Conservation (phyloP, 306 rosid genomes). For the Spatholobus suberectus region DNA sequence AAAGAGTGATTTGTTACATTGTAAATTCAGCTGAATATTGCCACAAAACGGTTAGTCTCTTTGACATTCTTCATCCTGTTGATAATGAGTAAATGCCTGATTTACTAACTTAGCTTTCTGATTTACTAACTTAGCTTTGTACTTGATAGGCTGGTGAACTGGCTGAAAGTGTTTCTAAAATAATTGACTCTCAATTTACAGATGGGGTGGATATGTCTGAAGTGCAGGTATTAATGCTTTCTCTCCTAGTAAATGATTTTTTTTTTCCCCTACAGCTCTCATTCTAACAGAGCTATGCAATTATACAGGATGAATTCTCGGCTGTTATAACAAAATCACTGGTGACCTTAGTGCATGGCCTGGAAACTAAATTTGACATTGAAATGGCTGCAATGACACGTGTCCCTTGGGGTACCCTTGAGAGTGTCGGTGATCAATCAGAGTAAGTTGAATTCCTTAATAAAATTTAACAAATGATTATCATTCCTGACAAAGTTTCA, state of each 20-base stretch:
- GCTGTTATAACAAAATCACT: constrained; percentile 92
- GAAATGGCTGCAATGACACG: constrained; percentile 99
- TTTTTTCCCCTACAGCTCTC: constrained; percentile 5
- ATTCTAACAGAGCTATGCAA: constrained; percentile 39
- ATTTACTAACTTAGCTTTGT: constrained; percentile 42
- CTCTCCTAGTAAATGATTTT: neutral
- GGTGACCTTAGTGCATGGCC: constrained; percentile 91
- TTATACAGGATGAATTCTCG: constrained; percentile 92
- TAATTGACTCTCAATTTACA: constrained; percentile 75
- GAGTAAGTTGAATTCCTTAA: constrained; percentile 66
- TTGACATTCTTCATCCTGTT: constrained; percentile 41
- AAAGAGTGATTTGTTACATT: constrained; percentile 93
- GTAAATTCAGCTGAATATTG: constrained; percentile 99
- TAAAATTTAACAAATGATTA: constrained; percentile 9
- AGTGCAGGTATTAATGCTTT: constrained; percentile 78
- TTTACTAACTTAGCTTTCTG: constrained; percentile 42
- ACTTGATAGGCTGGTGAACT: constrained; percentile 88
- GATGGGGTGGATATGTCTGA: constrained; percentile 95
- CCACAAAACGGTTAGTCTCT: constrained; percentile 79
- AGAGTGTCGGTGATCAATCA: constrained; percentile 98
- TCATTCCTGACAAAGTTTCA: constrained; percentile 20
- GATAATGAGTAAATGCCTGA: constrained; percentile 31
- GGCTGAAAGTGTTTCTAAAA: constrained; percentile 94
- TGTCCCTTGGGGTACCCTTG: constrained; percentile 92
- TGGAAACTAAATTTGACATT: constrained; percentile 93